phyloP scores from a whole-genome alignment of 2,329 filamentous ascomycete species.

The Colletotrichum sp. region DNA sequence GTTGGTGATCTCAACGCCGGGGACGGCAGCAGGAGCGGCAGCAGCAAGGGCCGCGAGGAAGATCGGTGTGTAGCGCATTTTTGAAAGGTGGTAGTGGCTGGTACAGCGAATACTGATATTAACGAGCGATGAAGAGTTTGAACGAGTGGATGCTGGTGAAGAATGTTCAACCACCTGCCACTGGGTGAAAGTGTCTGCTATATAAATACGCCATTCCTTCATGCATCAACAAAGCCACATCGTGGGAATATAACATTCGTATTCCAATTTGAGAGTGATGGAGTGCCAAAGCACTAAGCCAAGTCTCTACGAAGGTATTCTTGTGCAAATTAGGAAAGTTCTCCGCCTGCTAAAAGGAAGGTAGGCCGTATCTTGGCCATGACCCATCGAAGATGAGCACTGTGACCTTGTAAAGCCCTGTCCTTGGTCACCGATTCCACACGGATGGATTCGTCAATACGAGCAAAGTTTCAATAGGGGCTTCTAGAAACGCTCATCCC shows the following conservation, averaged over 20 bases:
- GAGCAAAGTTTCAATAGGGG: not conserved
- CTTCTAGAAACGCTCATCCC: not conserved
- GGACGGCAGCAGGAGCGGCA: not conserved
- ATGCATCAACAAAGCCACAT: not conserved
- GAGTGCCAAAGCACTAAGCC: not conserved
- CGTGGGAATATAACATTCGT: not conserved
- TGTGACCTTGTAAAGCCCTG: not conserved
- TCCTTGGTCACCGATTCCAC: not conserved
- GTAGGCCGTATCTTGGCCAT: not conserved
- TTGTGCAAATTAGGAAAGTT: not conserved
- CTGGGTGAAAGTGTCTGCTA: not conserved
- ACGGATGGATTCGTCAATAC: not conserved
- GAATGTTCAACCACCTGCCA: not conserved
- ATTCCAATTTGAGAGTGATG: not conserved
- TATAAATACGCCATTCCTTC: not conserved
- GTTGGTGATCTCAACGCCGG: not conserved
- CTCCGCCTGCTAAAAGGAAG: not conserved
- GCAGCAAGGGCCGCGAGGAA: not conserved
- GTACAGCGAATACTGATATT: not conserved
- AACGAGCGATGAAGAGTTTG: not conserved
- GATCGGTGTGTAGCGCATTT: not conserved
- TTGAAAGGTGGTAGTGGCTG: constrained; percentile 1
- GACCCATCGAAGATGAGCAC: not conserved
- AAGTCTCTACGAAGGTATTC: not conserved
- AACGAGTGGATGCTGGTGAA: not conserved